phyloP scores from a whole-genome alignment of 2,329 filamentous ascomycete species.

The Beauveria sp. region DNA sequence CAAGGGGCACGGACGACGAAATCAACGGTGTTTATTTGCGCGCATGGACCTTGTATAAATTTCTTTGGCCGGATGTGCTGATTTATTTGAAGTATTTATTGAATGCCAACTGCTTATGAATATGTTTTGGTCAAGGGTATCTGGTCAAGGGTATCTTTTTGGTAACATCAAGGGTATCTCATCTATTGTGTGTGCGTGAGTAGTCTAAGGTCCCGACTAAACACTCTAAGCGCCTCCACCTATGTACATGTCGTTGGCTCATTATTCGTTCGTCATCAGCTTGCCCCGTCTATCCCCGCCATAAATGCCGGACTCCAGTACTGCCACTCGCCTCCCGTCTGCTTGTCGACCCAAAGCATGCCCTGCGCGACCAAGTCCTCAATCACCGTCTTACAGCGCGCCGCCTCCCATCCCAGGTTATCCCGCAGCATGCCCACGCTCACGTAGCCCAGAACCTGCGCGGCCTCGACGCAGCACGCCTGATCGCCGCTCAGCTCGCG shows the following conservation, averaged over 20 bases:
- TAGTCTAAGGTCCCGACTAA: not conserved
- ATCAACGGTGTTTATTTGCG: slow-evolving; percentile 12
- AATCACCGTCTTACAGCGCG: slow-evolving; percentile 79
- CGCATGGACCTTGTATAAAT: slow-evolving; percentile 14
- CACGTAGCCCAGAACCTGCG: slow-evolving; percentile 83
- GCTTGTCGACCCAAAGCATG: slow-evolving; percentile 88
- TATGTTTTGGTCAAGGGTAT: not conserved
- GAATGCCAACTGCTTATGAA: slow-evolving; percentile 23
- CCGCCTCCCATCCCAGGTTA: slow-evolving; percentile 79
- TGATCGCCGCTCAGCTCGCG: slow-evolving; percentile 95
- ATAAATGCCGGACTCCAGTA: slow-evolving; percentile 88
- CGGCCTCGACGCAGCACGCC: slow-evolving; percentile 82
- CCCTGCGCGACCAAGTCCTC: slow-evolving; percentile 85
- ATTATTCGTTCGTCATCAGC: not conserved
- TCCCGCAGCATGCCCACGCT: slow-evolving; percentile 81
- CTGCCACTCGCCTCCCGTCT: slow-evolving; percentile 70
- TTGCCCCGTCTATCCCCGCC: slow-evolving; percentile 30
- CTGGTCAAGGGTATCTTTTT: not conserved
- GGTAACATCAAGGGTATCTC: not conserved
- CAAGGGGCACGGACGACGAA: slow-evolving; percentile 3
- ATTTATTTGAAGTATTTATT: slow-evolving; percentile 16
- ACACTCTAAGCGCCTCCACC: not conserved
- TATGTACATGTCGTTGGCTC: not conserved
- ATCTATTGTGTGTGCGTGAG: slow-evolving; percentile 6
- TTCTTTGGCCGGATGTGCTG: slow-evolving; percentile 11